Evolutionary conservation across 2,329 filamentous ascomycete species (phyloP), one percentile per base, ranked within the genome.

Genomic region (Colletotrichum sojae): DNA sequence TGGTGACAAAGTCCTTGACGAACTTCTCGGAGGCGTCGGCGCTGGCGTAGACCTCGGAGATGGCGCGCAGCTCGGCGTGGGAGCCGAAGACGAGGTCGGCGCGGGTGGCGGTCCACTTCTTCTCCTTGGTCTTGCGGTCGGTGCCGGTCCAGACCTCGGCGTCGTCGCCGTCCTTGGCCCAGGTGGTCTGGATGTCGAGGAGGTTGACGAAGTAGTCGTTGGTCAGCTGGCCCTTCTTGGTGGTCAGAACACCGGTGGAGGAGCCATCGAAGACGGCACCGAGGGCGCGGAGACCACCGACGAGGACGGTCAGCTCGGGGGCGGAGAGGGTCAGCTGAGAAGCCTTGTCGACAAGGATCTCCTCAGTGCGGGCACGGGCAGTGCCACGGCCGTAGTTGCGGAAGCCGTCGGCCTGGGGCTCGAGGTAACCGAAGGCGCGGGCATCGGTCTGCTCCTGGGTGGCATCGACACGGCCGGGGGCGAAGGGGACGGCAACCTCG

Each of bases 171-270:
- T 82, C 72, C 43, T 55, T 81, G 48, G 81, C 80, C 92, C 92
- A 94, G 20, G 80, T 83, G 8, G 87, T 92, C 79, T 80, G 83
- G 75, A 86, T 88, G 77, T 94, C 91, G 31, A 95, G 87, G 2
- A 95, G 85, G 83, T 94, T 94, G 80, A 93, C 87, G 76, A 95
- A 95, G 86, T 93, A 95, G 82, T 94, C 92, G 80, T 93, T 94
- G 77, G 89, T 92, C 74, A 95, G 85, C 74, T 88, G 80, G 54
- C 92, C 92, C 2, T 91, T 90, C 12, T 83, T 84, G 72, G 85
- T 84, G 68, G 92, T 95, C 76, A 94, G 85, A 67, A 95, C 86
- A 69, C 92, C 92, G 65, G 88, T 80, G 39, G 83, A 76, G 1
- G 91, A 93, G 53, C 90, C 90, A 74, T 94, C 91, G 73, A 85